Evolutionary conservation across 148 eudicot species (phyloP).

Genomic region (Chenopodium album): DNA sequence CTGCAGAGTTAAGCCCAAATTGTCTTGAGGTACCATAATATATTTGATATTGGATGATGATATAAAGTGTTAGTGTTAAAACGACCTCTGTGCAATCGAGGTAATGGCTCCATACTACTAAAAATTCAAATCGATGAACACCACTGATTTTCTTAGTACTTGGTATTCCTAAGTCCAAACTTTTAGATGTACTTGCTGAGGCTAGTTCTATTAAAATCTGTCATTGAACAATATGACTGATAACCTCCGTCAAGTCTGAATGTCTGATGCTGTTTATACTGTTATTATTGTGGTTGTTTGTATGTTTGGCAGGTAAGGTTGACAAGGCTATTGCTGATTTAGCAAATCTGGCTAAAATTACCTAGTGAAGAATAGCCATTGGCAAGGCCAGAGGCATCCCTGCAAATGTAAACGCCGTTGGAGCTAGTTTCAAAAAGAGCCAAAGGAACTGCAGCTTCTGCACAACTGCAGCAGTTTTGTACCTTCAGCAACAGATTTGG

Average conservation of each 20-base stretch:
- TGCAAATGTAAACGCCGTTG: conserved; percentile 72
- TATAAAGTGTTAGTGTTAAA: background rate
- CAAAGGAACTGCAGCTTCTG: conserved; percentile 91
- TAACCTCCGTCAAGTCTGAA: background rate
- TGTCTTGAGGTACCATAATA: conserved; percentile 62
- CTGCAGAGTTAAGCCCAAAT: conserved; percentile 50
- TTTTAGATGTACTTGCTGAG: background rate
- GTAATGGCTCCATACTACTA: background rate
- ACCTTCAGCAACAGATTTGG: conserved; percentile 57
- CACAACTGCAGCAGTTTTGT: conserved; percentile 80
- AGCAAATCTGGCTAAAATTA: conserved; percentile 79
- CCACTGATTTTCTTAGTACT: too few relatives aligned
- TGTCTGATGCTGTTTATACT: background rate
- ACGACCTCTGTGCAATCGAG: background rate
- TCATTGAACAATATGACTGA: background rate
- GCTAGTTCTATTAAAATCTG: background rate
- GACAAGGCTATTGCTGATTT: conserved; percentile 86
- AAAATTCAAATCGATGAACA: background rate
- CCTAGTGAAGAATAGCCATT: conserved; percentile 71
- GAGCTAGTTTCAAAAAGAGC: conserved; percentile 91
- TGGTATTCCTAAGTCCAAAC: too few relatives aligned
- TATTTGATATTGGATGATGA: conserved; percentile 13
- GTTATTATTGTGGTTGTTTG: background rate
- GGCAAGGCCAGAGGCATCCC: conserved; percentile 80
- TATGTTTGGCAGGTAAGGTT: background rate